These are phyloP conservation scores for Coemansia reversa DNA, from an alignment of 192 early-diverging fungal species.

Conservation along the genomic window DNA sequence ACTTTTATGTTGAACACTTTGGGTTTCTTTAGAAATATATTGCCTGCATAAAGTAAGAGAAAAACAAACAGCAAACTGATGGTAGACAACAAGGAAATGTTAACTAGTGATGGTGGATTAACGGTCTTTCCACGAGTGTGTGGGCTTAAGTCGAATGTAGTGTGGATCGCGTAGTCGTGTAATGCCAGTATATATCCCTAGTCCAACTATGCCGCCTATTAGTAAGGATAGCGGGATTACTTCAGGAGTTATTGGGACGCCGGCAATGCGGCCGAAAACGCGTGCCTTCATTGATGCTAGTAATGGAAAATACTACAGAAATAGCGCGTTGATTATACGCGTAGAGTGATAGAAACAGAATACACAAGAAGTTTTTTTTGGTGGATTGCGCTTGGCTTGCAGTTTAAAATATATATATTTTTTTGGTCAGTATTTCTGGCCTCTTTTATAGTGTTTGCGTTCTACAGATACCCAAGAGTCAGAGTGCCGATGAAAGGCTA, in stretches of 20 bases:
- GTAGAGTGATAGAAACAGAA: no score
- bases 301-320: neutral
- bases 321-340: no score
- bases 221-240: constrained; percentile 27
- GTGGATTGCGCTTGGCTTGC: no score
- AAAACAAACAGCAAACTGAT: neutral
- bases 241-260: constrained; percentile 45
- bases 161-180: constrained; percentile 43
- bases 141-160: constrained; percentile 27
- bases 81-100: neutral
- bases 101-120: neutral
- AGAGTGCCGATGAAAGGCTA: no score
- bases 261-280: constrained; percentile 38
- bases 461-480: no score
- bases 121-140: constrained; percentile 17
- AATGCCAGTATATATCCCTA: constrained; percentile 43
- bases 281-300: constrained; percentile 21
- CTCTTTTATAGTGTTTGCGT: no score
- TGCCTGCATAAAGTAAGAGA: no score
- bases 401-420: no score
- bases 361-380: no score
- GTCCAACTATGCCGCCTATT: constrained; percentile 19
- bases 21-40: no score
- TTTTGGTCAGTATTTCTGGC: no score
- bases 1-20: no score